Evolutionary conservation across 805 yeast genomes (phyloP).

Genomic region (Schwanniomyces occidentalis): DNA sequence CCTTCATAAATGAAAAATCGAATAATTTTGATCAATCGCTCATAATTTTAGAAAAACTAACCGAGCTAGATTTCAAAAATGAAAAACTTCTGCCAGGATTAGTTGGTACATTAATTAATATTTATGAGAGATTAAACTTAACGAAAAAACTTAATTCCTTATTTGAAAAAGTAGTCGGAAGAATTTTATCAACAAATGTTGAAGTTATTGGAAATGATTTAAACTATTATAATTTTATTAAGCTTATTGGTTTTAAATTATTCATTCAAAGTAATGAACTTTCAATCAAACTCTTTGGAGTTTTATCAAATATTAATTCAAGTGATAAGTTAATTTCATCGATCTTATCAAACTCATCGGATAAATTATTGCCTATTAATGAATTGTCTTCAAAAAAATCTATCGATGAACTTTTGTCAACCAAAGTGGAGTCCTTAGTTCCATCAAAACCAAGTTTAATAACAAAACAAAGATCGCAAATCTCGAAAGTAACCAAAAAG

Average conservation of each 20-base stretch:
- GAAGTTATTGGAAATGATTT: slow-evolving; percentile 11
- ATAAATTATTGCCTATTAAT: slow-evolving; percentile 22
- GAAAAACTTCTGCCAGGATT: slow-evolving; percentile 48
- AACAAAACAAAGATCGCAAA: slow-evolving; percentile 4
- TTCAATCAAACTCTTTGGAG: slow-evolving; percentile 20
- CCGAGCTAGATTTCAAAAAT: slow-evolving; percentile 11
- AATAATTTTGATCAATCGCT: slow-evolving; percentile 31
- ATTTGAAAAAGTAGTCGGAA: slow-evolving; percentile 15
- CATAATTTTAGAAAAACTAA: slow-evolving; percentile 34
- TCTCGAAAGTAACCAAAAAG: slow-evolving; percentile 23
- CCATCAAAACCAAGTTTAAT: slow-evolving; percentile 12
- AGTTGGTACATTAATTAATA: slow-evolving; percentile 47
- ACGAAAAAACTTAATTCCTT: slow-evolving; percentile 26
- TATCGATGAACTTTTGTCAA: slow-evolving; percentile 33
- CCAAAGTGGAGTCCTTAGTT: slow-evolving; percentile 27
- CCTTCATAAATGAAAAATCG: slow-evolving; percentile 21
- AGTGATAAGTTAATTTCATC: slow-evolving; percentile 26
- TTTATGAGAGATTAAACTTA: slow-evolving; percentile 49
- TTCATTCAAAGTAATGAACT: slow-evolving; percentile 16
- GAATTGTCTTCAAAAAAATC: slow-evolving; percentile 19
- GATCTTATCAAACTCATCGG: slow-evolving; percentile 18
- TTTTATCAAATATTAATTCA: slow-evolving; percentile 17
- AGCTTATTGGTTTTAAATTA: slow-evolving; percentile 31
- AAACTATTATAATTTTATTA: slow-evolving; percentile 26
- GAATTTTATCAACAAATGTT: slow-evolving; percentile 10